A percentile compares a stretch with the other conserved stretches of the same genome.
phyloP scores from a whole-genome alignment of 2,329 filamentous ascomycete species.

The Chaetothyriales sp. region DNA sequence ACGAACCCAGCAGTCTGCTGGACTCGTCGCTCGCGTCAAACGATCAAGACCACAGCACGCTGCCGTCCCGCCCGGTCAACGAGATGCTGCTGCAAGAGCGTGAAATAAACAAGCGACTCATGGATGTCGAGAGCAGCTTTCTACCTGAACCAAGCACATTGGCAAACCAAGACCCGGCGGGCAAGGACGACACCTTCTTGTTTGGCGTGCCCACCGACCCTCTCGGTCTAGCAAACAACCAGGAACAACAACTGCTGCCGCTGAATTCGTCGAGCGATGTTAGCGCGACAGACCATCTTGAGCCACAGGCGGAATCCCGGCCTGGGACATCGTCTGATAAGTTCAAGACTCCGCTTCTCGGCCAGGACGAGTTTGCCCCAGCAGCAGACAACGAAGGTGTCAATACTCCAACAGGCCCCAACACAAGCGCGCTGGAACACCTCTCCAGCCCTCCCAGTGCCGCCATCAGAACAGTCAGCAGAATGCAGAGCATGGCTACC shows the following conservation, averaged over 20 bases:
- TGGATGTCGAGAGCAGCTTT: slow-evolving; percentile 51
- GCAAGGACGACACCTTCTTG: slow-evolving; percentile 31
- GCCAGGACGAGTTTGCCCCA: slow-evolving; percentile 11
- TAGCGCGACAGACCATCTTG: slow-evolving; percentile 2
- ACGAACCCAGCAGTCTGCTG: slow-evolving; percentile 15
- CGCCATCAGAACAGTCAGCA: slow-evolving; percentile 26
- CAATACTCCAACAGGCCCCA: slow-evolving; percentile 16
- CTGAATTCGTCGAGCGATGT: slow-evolving; percentile 8
- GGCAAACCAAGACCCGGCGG: slow-evolving; percentile 18
- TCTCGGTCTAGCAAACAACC: slow-evolving; percentile 10
- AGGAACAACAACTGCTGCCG: background rate
- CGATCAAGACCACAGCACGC: slow-evolving; percentile 7
- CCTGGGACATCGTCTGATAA: slow-evolving; percentile 17
- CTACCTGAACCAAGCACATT: slow-evolving; percentile 39
- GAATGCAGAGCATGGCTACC: slow-evolving; percentile 24
- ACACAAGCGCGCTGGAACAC: slow-evolving; percentile 27
- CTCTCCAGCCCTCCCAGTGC: slow-evolving; percentile 32
- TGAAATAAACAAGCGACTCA: slow-evolving; percentile 44
- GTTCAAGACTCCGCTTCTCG: slow-evolving; percentile 19
- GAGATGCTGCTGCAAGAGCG: slow-evolving; percentile 36
- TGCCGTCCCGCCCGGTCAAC: slow-evolving; percentile 1
- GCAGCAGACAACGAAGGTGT: slow-evolving; percentile 11
- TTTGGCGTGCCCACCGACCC: slow-evolving; percentile 24
- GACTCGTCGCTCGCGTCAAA: slow-evolving; percentile 4
- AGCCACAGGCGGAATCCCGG: slow-evolving; percentile 7